These are phyloP conservation scores for Cadophora gregata DNA, from an alignment of 2,329 filamentous ascomycete genomes.

Conservation along the genomic window DNA sequence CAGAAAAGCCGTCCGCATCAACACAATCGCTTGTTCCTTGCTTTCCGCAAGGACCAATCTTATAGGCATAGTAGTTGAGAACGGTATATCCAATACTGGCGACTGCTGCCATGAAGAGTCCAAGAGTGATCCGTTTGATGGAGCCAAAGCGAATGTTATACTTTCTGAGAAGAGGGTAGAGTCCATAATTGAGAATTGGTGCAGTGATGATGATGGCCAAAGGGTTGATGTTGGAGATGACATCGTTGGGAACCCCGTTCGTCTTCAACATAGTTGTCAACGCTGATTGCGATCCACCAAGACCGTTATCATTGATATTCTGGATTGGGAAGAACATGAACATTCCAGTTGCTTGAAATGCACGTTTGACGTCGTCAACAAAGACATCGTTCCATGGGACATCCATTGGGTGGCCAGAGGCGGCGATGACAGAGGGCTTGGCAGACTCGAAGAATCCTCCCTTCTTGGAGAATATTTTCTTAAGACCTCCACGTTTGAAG, in stretches of 20 bases:
- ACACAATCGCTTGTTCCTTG: slow-evolving; percentile 39
- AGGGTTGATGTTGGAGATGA: slow-evolving; percentile 78
- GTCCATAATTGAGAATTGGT: slow-evolving; percentile 67
- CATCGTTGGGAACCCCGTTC: slow-evolving; percentile 77
- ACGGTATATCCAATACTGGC: slow-evolving; percentile 63
- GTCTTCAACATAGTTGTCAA: slow-evolving; percentile 67
- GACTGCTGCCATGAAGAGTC: slow-evolving; percentile 68
- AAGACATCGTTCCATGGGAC: slow-evolving; percentile 84
- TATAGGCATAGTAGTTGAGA: slow-evolving; percentile 68
- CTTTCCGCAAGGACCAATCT: slow-evolving; percentile 62
- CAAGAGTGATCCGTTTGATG: slow-evolving; percentile 74
- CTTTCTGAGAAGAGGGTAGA: slow-evolving; percentile 73
- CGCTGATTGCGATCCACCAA: slow-evolving; percentile 56
- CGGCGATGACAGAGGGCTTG: slow-evolving; percentile 67
- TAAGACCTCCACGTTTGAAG: slow-evolving; percentile 64
- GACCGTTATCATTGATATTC: slow-evolving; percentile 47
- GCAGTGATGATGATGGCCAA: slow-evolving; percentile 77
- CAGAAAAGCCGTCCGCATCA: slow-evolving; percentile 31
- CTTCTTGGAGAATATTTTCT: slow-evolving; percentile 57
- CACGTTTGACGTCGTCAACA: slow-evolving; percentile 78
- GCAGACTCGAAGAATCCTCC: slow-evolving; percentile 68
- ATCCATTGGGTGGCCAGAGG: slow-evolving; percentile 63
- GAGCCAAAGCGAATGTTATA: slow-evolving; percentile 70
- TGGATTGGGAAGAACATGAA: slow-evolving; percentile 62
- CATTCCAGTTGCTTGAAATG: slow-evolving; percentile 71